phyloP scores from a whole-genome alignment of 2,329 filamentous ascomycete genomes.

The Corynespora cassiicola region DNA sequence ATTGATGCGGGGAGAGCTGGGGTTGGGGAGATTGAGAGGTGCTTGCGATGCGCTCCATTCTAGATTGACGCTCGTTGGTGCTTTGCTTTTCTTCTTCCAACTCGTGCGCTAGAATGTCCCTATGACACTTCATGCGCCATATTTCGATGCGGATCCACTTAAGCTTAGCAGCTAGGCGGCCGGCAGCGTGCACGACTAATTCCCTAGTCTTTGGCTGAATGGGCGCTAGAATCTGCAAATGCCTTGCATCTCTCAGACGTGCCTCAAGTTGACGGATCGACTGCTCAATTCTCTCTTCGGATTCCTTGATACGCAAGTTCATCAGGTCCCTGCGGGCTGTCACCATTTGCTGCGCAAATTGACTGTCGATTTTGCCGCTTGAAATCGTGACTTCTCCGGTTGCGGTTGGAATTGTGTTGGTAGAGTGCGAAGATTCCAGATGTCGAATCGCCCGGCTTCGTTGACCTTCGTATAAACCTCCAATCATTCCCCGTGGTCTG shows the following conservation, averaged over 20 bases:
- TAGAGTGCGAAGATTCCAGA: constrained; percentile 64
- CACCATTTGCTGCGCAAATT: constrained; percentile 87
- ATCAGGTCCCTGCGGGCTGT: constrained; percentile 83
- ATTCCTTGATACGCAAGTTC: constrained; percentile 80
- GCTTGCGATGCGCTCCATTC: constrained; percentile 31
- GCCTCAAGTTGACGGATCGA: constrained; percentile 80
- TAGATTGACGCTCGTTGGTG: constrained; percentile 30
- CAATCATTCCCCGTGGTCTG: constrained; percentile 85
- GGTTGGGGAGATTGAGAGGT: constrained; percentile 24
- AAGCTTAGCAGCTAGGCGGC: constrained; percentile 82
- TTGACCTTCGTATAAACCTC: constrained; percentile 85
- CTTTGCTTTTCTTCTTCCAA: constrained; percentile 75
- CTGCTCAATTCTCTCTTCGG: constrained; percentile 76
- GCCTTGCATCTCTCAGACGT: constrained; percentile 86
- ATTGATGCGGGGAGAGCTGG: constrained; percentile 33
- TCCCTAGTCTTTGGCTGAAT: constrained; percentile 91
- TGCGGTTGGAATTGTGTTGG: constrained; percentile 70
- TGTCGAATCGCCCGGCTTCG: constrained; percentile 74
- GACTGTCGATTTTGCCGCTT: constrained; percentile 75
- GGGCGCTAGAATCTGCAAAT: constrained; percentile 86
- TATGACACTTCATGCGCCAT: constrained; percentile 89
- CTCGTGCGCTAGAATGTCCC: constrained; percentile 85
- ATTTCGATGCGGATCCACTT: constrained; percentile 96
- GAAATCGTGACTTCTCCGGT: constrained; percentile 77
- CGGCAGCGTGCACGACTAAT: constrained; percentile 82